phyloP scores from a whole-genome alignment of 2,329 filamentous ascomycete genomes.

The Botrytis sinoallii region DNA sequence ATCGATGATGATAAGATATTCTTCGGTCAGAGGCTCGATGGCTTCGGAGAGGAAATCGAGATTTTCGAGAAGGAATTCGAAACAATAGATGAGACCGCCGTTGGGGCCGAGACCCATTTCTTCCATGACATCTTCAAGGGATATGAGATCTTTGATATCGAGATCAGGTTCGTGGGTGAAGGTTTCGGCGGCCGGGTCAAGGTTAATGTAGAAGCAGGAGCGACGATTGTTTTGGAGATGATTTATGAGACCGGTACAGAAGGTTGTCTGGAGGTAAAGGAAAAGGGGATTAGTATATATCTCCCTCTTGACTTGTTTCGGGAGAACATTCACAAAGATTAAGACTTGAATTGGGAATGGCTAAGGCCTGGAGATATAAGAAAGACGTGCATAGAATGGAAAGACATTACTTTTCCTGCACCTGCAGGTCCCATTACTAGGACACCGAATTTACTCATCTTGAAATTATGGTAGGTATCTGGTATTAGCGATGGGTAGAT shows the following conservation, averaged over 20 bases:
- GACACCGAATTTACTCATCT: conserved; percentile 90
- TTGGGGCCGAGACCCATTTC: conserved; percentile 89
- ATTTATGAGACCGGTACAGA: conserved; percentile 89
- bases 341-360: background rate
- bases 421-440: conserved; percentile 96
- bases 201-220: conserved; percentile 97
- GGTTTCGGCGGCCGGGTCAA: conserved; percentile 90
- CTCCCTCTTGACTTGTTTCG: background rate
- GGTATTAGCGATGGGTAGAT: background rate
- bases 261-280: conserved; percentile 66
- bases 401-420: conserved; percentile 70
- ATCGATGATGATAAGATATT: conserved; percentile 96
- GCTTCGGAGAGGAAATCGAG: conserved; percentile 86
- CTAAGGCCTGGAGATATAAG: conserved; percentile 24
- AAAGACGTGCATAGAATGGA: conserved; percentile 23
- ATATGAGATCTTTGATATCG: conserved; percentile 93
- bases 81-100: conserved; percentile 91
- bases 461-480: conserved; percentile 25
- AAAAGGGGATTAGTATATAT: background rate
- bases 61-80: conserved; percentile 93
- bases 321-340: background rate
- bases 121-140: conserved; percentile 93
- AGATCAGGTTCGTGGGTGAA: conserved; percentile 91
- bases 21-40: conserved; percentile 82
- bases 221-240: conserved; percentile 86